Evolutionary conservation across 1,139 yeast species (phyloP).

Genomic region (Candida gigantensis): DNA sequence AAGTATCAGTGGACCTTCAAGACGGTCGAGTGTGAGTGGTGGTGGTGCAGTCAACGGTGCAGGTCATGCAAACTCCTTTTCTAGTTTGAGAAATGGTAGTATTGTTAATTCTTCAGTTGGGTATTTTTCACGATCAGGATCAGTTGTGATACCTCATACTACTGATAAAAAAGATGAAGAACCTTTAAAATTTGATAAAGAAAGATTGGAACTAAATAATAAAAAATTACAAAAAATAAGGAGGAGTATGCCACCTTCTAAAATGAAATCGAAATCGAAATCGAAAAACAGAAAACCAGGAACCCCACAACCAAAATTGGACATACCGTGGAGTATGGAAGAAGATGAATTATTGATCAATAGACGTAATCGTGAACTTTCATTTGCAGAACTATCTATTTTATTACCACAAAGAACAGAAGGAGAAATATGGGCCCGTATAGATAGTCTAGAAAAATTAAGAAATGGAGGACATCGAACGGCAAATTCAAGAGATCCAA

Average conservation of each 20-base stretch:
- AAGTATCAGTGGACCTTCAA: slow-evolving; percentile 44
- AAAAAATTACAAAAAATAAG: slow-evolving; percentile 13
- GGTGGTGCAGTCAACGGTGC: slow-evolving; percentile 34
- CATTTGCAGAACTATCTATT: slow-evolving; percentile 74
- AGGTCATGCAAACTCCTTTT: no score
- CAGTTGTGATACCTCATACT: slow-evolving; percentile 44
- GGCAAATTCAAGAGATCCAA: slow-evolving; percentile 28
- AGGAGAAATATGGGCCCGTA: slow-evolving; percentile 68
- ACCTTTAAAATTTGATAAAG: slow-evolving; percentile 20
- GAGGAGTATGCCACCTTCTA: slow-evolving; percentile 9
- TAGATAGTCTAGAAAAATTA: slow-evolving; percentile 53
- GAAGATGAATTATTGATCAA: slow-evolving; percentile 70
- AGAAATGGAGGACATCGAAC: slow-evolving; percentile 47
- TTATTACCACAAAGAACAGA: slow-evolving; percentile 73
- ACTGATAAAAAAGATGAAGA: slow-evolving; percentile 35
- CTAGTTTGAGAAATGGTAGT: slow-evolving; percentile 46
- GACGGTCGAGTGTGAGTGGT: slow-evolving; percentile 44
- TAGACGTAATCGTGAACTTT: slow-evolving; percentile 58
- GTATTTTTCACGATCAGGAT: slow-evolving; percentile 46
- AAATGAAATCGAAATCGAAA: slow-evolving; percentile 7
- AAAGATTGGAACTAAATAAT: slow-evolving; percentile 15
- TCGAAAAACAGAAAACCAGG: slow-evolving; percentile 13
- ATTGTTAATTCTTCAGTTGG: slow-evolving; percentile 36
- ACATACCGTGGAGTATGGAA: slow-evolving; percentile 59
- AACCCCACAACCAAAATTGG: slow-evolving; percentile 26